These are phyloP conservation scores for Coniochaeta sp. DNA, from an alignment of 2,329 filamentous ascomycete species.

Conservation along the genomic window DNA sequence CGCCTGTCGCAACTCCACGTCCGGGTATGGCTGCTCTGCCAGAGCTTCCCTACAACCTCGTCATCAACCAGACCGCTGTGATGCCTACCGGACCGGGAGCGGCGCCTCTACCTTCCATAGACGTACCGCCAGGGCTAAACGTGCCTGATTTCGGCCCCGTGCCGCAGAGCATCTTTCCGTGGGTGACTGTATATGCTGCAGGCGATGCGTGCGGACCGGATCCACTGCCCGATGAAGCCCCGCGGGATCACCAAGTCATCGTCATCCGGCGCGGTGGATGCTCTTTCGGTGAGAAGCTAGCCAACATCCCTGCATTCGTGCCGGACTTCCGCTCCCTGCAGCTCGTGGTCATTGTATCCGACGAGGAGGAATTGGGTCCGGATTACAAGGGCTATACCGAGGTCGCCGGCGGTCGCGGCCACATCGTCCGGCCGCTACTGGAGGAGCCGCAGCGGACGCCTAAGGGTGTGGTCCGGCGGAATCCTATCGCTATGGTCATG, in stretches of 20 bases:
- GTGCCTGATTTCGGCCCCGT: constrained; percentile 26
- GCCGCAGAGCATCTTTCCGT: constrained; percentile 44
- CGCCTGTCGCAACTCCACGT: constrained; percentile 10
- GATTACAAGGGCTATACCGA: constrained; percentile 18
- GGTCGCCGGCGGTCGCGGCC: constrained; percentile 14
- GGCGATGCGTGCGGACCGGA: constrained; percentile 56
- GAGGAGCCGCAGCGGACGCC: constrained; percentile 68
- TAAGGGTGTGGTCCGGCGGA: constrained; percentile 58
- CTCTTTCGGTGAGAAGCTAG: constrained; percentile 74
- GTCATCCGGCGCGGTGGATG: constrained; percentile 78
- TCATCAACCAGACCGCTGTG: constrained; percentile 27
- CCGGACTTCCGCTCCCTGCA: constrained; percentile 58
- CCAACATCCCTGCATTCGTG: constrained; percentile 73
- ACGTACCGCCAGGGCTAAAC: constrained; percentile 25
- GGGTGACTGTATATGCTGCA: constrained; percentile 65
- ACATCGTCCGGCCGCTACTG: constrained; percentile 56
- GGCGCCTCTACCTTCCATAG: constrained; percentile 36
- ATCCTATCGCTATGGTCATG: constrained; percentile 79
- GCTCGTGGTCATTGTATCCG: constrained; percentile 71
- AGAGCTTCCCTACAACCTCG: constrained; percentile 18
- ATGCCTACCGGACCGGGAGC: constrained; percentile 36
- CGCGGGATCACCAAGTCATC: constrained; percentile 64
- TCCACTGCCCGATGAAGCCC: constrained; percentile 41
- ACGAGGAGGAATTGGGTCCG: constrained; percentile 32
- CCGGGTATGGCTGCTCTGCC: not conserved